Evolutionary conservation across 2,329 filamentous ascomycete species (phyloP), one percentile per base, ranked within the genome.

Genomic region (Neofusicoccum laricinum): DNA sequence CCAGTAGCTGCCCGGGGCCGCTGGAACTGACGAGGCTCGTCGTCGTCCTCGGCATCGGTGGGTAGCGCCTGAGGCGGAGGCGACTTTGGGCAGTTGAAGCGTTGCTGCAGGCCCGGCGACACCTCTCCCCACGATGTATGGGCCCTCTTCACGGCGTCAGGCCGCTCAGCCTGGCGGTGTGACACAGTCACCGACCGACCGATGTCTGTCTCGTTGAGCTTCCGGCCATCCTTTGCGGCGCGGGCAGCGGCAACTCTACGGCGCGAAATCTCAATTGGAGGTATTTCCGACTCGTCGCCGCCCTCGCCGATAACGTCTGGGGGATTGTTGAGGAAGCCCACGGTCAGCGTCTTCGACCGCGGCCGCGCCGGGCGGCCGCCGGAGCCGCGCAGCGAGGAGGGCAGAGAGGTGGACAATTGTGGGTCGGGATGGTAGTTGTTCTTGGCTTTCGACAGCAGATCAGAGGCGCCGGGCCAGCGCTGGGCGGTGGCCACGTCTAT

Each of bases 271-370:
- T 95, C 90, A 19, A 87, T 81, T 1, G 88, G 85, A 1, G 91
- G 90, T 8, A 85, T 80, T 62, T 91, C 88, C 63, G 90, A 89
- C 75, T 97, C 93, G 72, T 97, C 94, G 38, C 94, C 94, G 65
- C 94, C 94, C 76, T 94, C 89, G 51, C 94, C 94, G 72, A 98
- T 97, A 67, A 97, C 78, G 51, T 92, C 90, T 6, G 93, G 93
- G 63, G 84, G 82, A 10, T 84, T 84, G 69, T 91, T 87, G 61
- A 84, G 85, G 71, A 97, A 97, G 64, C 83, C 86, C 40, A 97
- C 93, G 4, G 81, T 81, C 66, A 95, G 80, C 10, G 90, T 90
- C 76, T 91, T 91, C 72, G 84, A 86, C 63, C 79, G 81, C 70
- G 79, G 71, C n/a, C 63, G 51, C 15, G 51, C 49, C 40, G 75